Evolutionary conservation across 208 protist genomes (phyloP).

Genomic region (Leishmania amazonensis): DNA sequence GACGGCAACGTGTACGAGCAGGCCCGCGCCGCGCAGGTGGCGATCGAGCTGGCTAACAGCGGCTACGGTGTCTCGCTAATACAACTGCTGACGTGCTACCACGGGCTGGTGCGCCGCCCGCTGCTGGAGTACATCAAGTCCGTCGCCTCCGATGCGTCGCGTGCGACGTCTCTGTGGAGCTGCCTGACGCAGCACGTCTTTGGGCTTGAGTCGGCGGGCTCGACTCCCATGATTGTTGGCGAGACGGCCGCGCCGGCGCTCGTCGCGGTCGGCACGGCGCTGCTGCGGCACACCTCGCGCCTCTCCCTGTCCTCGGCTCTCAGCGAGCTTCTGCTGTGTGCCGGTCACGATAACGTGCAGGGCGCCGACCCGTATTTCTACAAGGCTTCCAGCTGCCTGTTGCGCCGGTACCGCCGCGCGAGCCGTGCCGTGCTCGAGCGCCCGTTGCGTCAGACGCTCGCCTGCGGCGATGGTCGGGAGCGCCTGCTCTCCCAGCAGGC

Average conservation of each 20-base stretch:
- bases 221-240: constrained; percentile 56
- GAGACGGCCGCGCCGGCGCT: constrained; percentile 38
- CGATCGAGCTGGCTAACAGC: constrained; percentile 53
- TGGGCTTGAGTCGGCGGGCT: constrained; percentile 37
- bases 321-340: constrained; percentile 71
- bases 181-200: constrained; percentile 63
- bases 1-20: constrained; percentile 47
- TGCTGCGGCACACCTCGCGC: constrained; percentile 49
- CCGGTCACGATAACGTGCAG: constrained; percentile 80
- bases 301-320: constrained; percentile 42
- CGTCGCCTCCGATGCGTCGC: constrained; percentile 33
- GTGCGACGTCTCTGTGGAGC: constrained; percentile 63
- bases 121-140: constrained; percentile 34
- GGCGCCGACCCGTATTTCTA: constrained; percentile 73
- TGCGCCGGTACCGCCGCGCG: constrained; percentile 24
- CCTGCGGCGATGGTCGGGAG: constrained; percentile 19
- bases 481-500: constrained; percentile 54
- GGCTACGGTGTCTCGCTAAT: constrained; percentile 55
- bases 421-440: constrained; percentile 33
- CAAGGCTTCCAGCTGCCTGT: constrained; percentile 28
- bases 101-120: constrained; percentile 53
- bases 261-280: constrained; percentile 40
- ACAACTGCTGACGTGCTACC: constrained; percentile 74
- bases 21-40: constrained; percentile 51
- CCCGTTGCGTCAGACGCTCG: constrained; percentile 25